Evolutionary conservation across 495 filamentous ascomycete genomes (phyloP).

Genomic region (Daldinia vernicosa): DNA sequence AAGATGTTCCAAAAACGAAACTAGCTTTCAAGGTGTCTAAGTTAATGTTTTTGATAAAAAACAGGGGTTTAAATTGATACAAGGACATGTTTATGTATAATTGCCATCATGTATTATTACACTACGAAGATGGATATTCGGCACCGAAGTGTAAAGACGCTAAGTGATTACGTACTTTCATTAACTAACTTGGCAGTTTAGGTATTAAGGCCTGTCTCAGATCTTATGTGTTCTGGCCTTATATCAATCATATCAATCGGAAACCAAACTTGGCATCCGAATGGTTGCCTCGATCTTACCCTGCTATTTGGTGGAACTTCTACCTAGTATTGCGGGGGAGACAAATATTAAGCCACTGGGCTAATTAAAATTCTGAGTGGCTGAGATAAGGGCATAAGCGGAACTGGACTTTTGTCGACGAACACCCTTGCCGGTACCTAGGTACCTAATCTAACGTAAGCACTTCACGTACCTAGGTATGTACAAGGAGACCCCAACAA

Average conservation of each 20-base stretch:
- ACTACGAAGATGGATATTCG: no score
- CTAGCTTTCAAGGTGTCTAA: no score
- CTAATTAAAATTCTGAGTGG: neutral
- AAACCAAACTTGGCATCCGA: neutral
- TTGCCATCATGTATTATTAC: no score
- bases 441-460: neutral
- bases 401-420: neutral
- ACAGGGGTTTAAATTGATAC: no score
- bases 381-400: neutral
- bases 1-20: no score
- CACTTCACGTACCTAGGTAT: neutral
- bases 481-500: no score
- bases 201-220: neutral
- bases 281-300: neutral
- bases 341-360: neutral
- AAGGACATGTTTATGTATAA: no score
- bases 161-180: no score
- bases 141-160: no score
- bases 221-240: neutral
- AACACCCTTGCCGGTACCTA: neutral
- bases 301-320: neutral
- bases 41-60: no score
- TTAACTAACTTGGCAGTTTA: no score
- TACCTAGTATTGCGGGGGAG: neutral
- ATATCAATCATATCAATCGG: conserved; percentile 1